Conservation (phyloP, 2,329 filamentous ascomycete species). For the Mycosphaerella arachidis region DNA sequence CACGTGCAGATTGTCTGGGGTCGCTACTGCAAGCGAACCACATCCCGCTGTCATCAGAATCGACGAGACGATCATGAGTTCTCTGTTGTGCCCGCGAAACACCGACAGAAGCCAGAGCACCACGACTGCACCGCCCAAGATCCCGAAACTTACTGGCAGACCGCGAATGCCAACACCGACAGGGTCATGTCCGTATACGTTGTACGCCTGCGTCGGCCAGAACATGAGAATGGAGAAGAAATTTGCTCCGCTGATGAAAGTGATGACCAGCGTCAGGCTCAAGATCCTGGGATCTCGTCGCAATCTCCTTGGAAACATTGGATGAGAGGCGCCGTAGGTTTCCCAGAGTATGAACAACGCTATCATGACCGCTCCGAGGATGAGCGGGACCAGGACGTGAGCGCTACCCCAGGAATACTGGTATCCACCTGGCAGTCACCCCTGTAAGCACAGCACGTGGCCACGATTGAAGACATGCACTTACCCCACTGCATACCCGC, state of each 20-base stretch:
- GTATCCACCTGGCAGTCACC: constrained; percentile 14
- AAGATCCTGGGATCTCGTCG: constrained; percentile 31
- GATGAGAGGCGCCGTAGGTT: constrained; percentile 16
- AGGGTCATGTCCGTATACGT: constrained; percentile 50
- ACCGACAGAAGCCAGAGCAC: constrained; percentile 56
- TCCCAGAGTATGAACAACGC: constrained; percentile 34
- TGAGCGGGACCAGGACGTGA: constrained; percentile 32
- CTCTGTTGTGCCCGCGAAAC: constrained; percentile 56
- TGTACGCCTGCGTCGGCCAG: constrained; percentile 54
- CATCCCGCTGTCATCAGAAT: constrained; percentile 61
- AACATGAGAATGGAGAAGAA: constrained; percentile 47
- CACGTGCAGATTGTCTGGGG: constrained; percentile 27
- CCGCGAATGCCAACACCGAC: constrained; percentile 60
- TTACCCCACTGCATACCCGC: constrained; percentile 34
- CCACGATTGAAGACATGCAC: background rate
- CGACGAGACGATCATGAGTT: constrained; percentile 57
- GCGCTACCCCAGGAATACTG: constrained; percentile 32
- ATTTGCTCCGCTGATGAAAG: constrained; percentile 36
- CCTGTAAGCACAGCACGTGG: no score
- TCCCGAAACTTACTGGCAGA: constrained; percentile 59
- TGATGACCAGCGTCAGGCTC: constrained; percentile 36
- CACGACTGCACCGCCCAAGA: constrained; percentile 57
- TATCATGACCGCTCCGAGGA: constrained; percentile 31
- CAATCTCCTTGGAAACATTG: constrained; percentile 29
- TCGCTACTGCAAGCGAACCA: constrained; percentile 30